A percentile compares a stretch with the other conserved stretches of the same genome.
Conservation (phyloP, 768 basidiomycete species). For the Omphalotus guepiniiformis region DNA sequence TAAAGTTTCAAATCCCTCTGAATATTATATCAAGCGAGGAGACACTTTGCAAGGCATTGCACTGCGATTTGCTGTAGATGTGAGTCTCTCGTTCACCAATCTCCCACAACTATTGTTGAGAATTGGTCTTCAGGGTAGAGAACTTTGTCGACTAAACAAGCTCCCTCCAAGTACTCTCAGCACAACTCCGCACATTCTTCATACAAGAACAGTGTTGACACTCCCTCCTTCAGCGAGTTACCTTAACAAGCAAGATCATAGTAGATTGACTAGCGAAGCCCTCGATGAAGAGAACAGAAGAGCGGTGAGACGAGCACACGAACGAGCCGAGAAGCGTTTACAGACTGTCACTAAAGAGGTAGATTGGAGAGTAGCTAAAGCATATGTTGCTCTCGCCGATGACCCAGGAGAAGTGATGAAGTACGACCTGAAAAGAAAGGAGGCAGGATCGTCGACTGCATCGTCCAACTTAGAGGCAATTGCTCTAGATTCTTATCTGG, state of each 20-base stretch:
- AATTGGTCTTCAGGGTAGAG: slow-evolving; percentile 38
- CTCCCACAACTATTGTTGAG: background rate
- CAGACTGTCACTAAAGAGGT: slow-evolving; percentile 66
- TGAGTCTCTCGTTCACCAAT: slow-evolving; percentile 29
- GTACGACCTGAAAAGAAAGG: slow-evolving; percentile 29
- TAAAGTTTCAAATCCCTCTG: slow-evolving; percentile 18
- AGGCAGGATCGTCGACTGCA: slow-evolving; percentile 14
- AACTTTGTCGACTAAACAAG: slow-evolving; percentile 62
- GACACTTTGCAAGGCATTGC: slow-evolving; percentile 68
- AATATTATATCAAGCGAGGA: slow-evolving; percentile 49
- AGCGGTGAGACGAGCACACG: slow-evolving; percentile 42
- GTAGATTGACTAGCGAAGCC: slow-evolving; percentile 17
- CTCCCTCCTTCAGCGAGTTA: slow-evolving; percentile 40
- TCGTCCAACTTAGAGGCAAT: slow-evolving; percentile 35
- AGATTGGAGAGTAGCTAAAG: slow-evolving; percentile 62
- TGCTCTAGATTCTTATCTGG: slow-evolving; percentile 57
- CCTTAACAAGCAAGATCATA: background rate
- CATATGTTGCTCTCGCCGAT: slow-evolving; percentile 67
- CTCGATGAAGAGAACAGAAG: slow-evolving; percentile 23
- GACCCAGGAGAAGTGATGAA: slow-evolving; percentile 22
- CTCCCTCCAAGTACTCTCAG: slow-evolving; percentile 60
- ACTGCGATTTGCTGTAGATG: slow-evolving; percentile 56
- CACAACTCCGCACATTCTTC: slow-evolving; percentile 71
- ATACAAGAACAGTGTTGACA: slow-evolving; percentile 56
- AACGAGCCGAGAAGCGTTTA: slow-evolving; percentile 55